Conservation (phyloP, 257 asterid genomes). For the Solanum peruvianum region DNA sequence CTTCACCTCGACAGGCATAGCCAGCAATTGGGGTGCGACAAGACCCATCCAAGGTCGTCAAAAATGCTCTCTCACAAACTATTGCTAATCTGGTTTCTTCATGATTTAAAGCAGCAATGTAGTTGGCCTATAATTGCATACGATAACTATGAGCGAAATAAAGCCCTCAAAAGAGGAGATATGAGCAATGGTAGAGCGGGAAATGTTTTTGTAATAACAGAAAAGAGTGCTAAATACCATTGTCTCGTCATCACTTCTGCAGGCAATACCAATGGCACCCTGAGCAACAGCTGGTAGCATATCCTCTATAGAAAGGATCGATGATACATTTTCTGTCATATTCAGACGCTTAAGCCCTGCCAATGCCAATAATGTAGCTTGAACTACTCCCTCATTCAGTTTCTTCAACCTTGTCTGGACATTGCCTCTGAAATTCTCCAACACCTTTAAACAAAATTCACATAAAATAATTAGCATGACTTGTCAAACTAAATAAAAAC, state of each 20-base stretch:
- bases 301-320: constrained; percentile 74
- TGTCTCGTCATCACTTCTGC: constrained; percentile 68
- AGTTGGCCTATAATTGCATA: constrained; percentile 42
- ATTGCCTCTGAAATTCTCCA: constrained; percentile 90
- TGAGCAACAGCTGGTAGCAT: constrained; percentile 99
- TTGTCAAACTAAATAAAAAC: neutral
- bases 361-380: constrained; percentile 82
- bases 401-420: constrained; percentile 86
- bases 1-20: constrained; percentile 56
- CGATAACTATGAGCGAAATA: neutral
- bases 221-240: constrained; percentile 40
- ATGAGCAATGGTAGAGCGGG: neutral
- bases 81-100: constrained; percentile 93
- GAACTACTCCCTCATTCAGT: constrained; percentile 85
- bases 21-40: constrained; percentile 98
- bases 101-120: constrained; percentile 74
- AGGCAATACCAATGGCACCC: constrained; percentile 94
- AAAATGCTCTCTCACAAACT: constrained; percentile 85
- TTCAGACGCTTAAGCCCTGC: constrained; percentile 88
- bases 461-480: constrained; percentile 31
- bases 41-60: constrained; percentile 72
- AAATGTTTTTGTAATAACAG: neutral
- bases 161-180: neutral
- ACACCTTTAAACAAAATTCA: constrained; percentile 39
- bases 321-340: constrained; percentile 71